Evolutionary conservation across 805 yeast genomes (phyloP), one percentile per base, ranked within the genome.

Genomic region (Kregervanrija delftensis): DNA sequence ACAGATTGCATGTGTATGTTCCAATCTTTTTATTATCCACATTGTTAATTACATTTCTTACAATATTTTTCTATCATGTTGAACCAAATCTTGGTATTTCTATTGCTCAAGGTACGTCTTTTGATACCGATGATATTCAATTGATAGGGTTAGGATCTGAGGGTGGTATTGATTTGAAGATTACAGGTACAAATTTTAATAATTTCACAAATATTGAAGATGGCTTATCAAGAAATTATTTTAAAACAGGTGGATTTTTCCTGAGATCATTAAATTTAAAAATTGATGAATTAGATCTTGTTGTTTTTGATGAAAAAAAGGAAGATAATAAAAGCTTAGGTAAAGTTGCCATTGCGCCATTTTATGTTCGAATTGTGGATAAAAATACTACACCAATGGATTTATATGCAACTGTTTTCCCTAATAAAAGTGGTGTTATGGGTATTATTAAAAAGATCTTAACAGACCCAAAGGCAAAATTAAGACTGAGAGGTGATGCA

Each of bases 401-500:
- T 17, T 39, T 67, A 37, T 43, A 54, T 30, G 47, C 67, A 13
- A 58, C 61, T 0, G 47, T 67, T 2, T 56, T 54, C 41, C 74
- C 74, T 8, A 55, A 65, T 36, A 45, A 66, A 0, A 49, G 48
- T 4, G 64, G 66, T 11, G 58, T 66, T 5, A 44, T 66, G 15
- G 61, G 59, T 3, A 46, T 66, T n/a, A 49, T 69, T 12, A 67
- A 63, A 42, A 49, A 55, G 34, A 37, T 69, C 4, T 33, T 69
- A 8, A 17, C 49, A 2, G 49, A 64, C 22, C 66, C 71, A 3
- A 61, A 58, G 39, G 47, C 64, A 3, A 47, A 56, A 1, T 51
- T 68, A 35, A 58, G 59, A 41, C 44, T 69, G 8, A 55, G 56
- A 41, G 73, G 72, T 3, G 58, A 61, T 37, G 65, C 72, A 0